Percentiles rank a stretch among this genome's conserved stretches.
These are phyloP conservation scores for Paecilomyces fulvus DNA, from an alignment of 2,329 filamentous ascomycete genomes.

Conservation along the genomic window DNA sequence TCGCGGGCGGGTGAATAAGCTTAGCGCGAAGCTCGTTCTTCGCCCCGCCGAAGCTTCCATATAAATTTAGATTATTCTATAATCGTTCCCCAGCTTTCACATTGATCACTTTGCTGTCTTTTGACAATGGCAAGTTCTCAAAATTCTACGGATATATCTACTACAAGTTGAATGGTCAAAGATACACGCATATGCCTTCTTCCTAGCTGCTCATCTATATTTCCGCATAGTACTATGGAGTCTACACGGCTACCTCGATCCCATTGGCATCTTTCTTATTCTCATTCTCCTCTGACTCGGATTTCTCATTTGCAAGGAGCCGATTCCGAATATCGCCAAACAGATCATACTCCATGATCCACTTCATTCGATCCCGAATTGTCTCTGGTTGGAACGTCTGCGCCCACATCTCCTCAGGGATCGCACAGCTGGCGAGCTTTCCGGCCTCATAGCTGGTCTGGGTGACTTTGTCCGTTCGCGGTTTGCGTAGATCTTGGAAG, in stretches of 20 bases:
- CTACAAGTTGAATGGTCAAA: too few relatives aligned
- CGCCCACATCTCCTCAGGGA: constrained; percentile 11
- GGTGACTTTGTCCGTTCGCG: constrained; percentile 23
- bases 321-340: constrained; percentile 9
- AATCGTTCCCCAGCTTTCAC: too few relatives aligned
- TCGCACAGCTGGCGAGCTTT: constrained; percentile 17
- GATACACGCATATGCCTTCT: too few relatives aligned
- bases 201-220: too few relatives aligned
- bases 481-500: constrained; percentile 28
- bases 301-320: neutral
- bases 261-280: too few relatives aligned
- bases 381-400: constrained; percentile 10
- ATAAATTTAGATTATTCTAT: neutral
- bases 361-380: constrained; percentile 14
- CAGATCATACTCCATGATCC: constrained; percentile 18
- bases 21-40: neutral
- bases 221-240: too few relatives aligned
- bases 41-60: neutral
- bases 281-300: neutral
- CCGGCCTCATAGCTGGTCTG: constrained; percentile 20
- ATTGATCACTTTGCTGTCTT: neutral
- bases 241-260: too few relatives aligned
- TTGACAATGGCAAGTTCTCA: neutral
- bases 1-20: neutral
- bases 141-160: too few relatives aligned